Evolutionary conservation across 2,329 filamentous ascomycete species (phyloP).

Genomic region (Colletotrichum noveboracense): DNA sequence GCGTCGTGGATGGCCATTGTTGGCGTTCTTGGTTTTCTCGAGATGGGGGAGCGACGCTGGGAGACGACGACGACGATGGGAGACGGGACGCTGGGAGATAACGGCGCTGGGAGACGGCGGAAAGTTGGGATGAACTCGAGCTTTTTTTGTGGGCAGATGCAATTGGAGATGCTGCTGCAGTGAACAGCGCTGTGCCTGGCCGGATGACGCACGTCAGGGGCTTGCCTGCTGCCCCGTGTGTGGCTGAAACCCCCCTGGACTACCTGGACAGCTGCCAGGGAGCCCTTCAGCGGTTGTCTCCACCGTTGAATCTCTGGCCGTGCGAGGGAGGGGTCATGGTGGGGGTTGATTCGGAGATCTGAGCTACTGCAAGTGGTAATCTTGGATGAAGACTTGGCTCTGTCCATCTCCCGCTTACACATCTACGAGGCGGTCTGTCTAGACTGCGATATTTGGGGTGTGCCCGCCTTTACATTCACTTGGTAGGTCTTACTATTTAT

Average conservation of each 20-base stretch:
- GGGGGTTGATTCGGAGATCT: conserved; percentile 4
- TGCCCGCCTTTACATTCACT: neutral
- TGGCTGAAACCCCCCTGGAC: conserved; percentile 8
- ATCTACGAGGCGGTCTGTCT: neutral
- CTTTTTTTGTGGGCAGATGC: conserved; percentile 8
- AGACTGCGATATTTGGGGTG: neutral
- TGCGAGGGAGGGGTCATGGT: conserved; percentile 8
- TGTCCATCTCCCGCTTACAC: conserved; percentile 12
- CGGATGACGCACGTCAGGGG: conserved; percentile 21
- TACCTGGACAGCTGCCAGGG: neutral
- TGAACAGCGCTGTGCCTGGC: conserved; percentile 2
- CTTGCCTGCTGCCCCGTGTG: neutral
- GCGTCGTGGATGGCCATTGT: conserved; percentile 2
- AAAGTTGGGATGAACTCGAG: conserved; percentile 8
- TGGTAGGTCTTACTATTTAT: neutral
- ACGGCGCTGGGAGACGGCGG: neutral
- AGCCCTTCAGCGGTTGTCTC: neutral
- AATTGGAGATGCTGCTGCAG: neutral
- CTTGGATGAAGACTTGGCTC: conserved; percentile 7
- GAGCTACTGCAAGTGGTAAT: conserved; percentile 2
- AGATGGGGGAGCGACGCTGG: neutral
- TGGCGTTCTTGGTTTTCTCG: neutral
- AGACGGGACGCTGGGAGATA: neutral
- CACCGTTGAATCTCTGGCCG: neutral
- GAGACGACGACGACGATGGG: neutral